Conservation (phyloP, 176 grass and related monocot species). For the Oryza coarctata region DNA sequence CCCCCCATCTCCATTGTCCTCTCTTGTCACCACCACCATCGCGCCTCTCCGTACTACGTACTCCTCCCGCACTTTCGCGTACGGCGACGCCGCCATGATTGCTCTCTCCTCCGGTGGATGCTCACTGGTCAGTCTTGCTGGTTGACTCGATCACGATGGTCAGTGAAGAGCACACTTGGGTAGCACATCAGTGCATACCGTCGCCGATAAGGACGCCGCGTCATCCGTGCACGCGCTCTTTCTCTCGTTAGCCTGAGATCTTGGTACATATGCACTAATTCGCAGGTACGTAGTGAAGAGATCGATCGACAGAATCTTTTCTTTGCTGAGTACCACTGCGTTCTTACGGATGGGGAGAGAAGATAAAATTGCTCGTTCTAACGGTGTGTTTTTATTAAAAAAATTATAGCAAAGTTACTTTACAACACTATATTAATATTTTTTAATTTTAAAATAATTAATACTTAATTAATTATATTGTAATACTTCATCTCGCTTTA, state of each 20-base stretch:
- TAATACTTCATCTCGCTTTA: too few species aligned
- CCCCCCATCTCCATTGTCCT: neutral
- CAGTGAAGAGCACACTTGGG: conserved; percentile 7
- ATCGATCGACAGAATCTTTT: neutral
- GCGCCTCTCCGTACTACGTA: conserved; percentile 6
- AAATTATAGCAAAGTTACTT: too few species aligned
- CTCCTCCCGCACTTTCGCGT: conserved; percentile 31
- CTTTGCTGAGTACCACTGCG: neutral
- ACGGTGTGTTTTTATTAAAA: too few species aligned
- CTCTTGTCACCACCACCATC: neutral
- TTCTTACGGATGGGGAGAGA: too few species aligned
- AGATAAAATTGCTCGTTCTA: too few species aligned
- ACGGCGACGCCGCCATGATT: neutral
- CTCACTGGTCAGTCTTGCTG: neutral
- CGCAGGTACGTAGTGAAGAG: neutral
- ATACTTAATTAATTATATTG: too few species aligned
- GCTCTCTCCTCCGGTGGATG: neutral
- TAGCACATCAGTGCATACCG: neutral
- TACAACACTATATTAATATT: too few species aligned
- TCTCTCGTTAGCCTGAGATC: too few species aligned
- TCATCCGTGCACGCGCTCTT: neutral
- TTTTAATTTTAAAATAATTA: too few species aligned
- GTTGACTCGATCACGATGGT: conserved; percentile 5
- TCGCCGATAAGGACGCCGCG: conserved; percentile 8
- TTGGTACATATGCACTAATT: too few species aligned